Evolutionary conservation across 345 rosid species (phyloP).

Genomic region (Rhizophora mangle): DNA sequence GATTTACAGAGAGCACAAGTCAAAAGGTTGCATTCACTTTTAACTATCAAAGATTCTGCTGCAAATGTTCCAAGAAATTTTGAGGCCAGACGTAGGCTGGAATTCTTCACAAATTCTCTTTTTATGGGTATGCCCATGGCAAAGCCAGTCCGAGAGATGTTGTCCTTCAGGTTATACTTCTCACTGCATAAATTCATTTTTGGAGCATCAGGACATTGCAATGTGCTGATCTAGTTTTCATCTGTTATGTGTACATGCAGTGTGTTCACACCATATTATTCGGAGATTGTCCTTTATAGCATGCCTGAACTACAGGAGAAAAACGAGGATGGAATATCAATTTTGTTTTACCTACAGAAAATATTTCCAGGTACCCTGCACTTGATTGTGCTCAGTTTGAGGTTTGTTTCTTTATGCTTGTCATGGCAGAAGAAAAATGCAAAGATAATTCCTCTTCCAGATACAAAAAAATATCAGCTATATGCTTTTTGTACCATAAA

Average conservation of each 20-base stretch:
- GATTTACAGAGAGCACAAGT: conserved; percentile 64
- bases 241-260: conserved; percentile 43
- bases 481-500: too few species aligned
- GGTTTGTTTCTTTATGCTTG: background rate
- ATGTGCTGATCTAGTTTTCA: conserved; percentile 24
- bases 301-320: conserved; percentile 77
- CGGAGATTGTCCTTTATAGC: conserved; percentile 93
- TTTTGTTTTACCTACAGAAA: conserved; percentile 96
- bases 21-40: conserved; percentile 74
- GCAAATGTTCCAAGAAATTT: conserved; percentile 82
- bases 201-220: background rate
- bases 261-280: conserved; percentile 96
- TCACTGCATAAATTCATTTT: background rate
- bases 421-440: background rate
- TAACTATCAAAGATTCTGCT: conserved; percentile 91
- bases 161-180: conserved; percentile 69
- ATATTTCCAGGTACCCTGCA: conserved; percentile 79
- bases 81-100: conserved; percentile 88
- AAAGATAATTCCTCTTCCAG: background rate
- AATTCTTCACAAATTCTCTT: conserved; percentile 91
- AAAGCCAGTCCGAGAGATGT: conserved; percentile 70
- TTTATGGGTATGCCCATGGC: conserved; percentile 85
- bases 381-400: background rate
- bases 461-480: background rate
- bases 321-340: conserved; percentile 97